Conservation (phyloP, 2,329 filamentous ascomycete species). For the Fusarium begoniae region DNA sequence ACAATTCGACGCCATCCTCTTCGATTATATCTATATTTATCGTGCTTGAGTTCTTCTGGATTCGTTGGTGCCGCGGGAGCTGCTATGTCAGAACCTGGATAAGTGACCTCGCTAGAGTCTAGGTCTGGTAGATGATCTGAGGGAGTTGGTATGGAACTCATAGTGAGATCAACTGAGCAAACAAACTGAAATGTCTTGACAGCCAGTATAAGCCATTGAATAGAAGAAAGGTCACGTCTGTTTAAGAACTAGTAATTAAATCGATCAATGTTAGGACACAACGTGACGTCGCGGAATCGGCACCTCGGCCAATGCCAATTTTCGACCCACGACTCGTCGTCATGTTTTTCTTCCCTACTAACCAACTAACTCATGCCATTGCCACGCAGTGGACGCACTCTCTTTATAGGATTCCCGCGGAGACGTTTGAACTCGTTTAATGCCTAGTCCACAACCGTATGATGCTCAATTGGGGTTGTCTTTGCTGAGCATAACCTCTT, state of each 20-base stretch:
- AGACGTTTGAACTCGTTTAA: constrained; percentile 6
- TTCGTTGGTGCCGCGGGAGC: neutral
- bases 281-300: constrained; percentile 20
- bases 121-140: neutral
- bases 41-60: neutral
- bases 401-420: constrained; percentile 16
- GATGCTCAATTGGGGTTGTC: constrained; percentile 6
- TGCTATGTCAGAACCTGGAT: constrained; percentile 2
- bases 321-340: constrained; percentile 14
- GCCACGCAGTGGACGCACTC: neutral
- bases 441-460: neutral
- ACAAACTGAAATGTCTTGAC: neutral
- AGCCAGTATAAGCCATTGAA: neutral
- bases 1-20: constrained; percentile 28
- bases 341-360: neutral
- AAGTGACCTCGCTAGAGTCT: constrained; percentile 13
- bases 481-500: neutral
- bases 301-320: constrained; percentile 13
- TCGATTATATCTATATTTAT: neutral
- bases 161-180: neutral
- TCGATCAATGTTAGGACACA: neutral
- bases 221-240: neutral
- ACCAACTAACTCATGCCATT: neutral
- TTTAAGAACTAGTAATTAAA: neutral
- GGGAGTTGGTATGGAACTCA: neutral